Conservation (phyloP, 169 alveolate genomes). For the Prorocentrum cordatum region DNA sequence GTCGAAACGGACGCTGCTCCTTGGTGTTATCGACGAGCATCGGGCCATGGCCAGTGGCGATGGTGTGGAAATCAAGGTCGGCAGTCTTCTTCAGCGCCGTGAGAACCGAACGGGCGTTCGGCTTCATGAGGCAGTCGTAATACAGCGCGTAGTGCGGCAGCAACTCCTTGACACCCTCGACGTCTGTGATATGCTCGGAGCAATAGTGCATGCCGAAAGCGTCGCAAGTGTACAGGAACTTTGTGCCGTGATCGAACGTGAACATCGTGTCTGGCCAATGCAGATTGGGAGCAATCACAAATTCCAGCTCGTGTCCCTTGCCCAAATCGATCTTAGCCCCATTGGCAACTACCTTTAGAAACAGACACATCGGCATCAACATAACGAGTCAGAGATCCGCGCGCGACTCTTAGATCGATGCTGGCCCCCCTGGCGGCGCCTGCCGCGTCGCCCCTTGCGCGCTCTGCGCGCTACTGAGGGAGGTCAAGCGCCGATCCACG, state of each 20-base stretch:
- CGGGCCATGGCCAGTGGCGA: constrained; percentile 68
- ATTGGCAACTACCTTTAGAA: constrained; percentile 6
- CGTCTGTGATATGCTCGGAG: constrained; percentile 7
- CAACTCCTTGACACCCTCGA: constrained; percentile 36
- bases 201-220: constrained; percentile 69
- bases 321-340: constrained; percentile 43
- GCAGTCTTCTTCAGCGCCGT: constrained; percentile 23
- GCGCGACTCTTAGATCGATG: too few relatives aligned
- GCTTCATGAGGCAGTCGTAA: constrained; percentile 61
- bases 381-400: too few relatives aligned
- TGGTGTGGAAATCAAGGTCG: constrained; percentile 18
- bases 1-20: too few relatives aligned
- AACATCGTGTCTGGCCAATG: constrained; percentile 69
- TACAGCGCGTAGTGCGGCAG: constrained; percentile 47
- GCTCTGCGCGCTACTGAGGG: too few relatives aligned
- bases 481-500: too few relatives aligned
- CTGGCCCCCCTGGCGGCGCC: too few relatives aligned
- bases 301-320: constrained; percentile 32
- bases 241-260: constrained; percentile 47
- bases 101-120: constrained; percentile 67
- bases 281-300: constrained; percentile 62
- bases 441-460: too few relatives aligned
- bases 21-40: constrained; percentile 5
- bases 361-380: too few relatives aligned
- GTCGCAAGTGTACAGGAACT: constrained; percentile 32